A percentile compares a stretch with the other conserved stretches of the same genome.
These are phyloP conservation scores for Agrostemma githago DNA, from an alignment of 148 eudicot species.

Conservation along the genomic window DNA sequence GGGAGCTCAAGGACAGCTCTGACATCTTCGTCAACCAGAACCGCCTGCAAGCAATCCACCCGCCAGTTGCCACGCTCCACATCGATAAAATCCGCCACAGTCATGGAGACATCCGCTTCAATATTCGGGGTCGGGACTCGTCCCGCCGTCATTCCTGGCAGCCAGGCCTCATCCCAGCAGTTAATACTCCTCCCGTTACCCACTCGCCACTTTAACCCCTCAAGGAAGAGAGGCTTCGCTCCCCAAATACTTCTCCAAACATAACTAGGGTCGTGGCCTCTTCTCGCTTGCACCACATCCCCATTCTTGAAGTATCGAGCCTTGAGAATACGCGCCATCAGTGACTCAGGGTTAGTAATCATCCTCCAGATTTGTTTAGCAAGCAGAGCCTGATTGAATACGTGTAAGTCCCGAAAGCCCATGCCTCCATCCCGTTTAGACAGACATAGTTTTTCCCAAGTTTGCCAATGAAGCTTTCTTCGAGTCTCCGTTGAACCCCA, in stretches of 20 bases:
- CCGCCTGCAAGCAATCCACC: background rate
- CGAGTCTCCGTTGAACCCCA: too few species aligned
- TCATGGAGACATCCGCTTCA: too few species aligned
- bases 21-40: too few species aligned
- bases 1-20: too few species aligned
- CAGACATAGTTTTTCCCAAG: background rate
- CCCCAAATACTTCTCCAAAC: slow-evolving; percentile 1
- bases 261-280: background rate
- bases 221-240: background rate
- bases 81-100: too few species aligned
- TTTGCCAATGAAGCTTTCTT: background rate
- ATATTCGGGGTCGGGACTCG: background rate
- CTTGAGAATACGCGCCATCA: background rate
- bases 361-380: background rate
- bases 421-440: background rate
- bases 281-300: too few species aligned
- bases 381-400: too few species aligned
- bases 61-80: too few species aligned
- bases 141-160: background rate
- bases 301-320: background rate
- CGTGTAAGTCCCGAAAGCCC: background rate
- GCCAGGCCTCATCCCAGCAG: background rate
- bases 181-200: background rate
- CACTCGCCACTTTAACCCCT: background rate
- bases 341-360: background rate